phyloP scores from a whole-genome alignment of 2,329 filamentous ascomycete genomes.

The Cyphellophora attinorum region DNA sequence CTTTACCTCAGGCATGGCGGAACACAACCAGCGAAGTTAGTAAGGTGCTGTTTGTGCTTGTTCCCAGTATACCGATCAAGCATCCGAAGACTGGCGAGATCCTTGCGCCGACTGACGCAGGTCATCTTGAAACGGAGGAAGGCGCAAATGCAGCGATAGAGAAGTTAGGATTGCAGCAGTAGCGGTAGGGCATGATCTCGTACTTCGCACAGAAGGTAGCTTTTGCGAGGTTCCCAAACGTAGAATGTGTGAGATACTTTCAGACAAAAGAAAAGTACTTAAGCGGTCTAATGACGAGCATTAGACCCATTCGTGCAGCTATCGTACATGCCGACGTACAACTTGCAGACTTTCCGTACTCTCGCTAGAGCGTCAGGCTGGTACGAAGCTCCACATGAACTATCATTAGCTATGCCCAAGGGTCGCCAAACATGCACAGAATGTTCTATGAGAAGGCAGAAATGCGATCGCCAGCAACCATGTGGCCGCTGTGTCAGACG shows the following conservation, averaged over 20 bases:
- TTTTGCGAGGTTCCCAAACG: too few species aligned
- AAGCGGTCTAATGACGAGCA: too few species aligned
- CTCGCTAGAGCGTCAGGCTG: too few species aligned
- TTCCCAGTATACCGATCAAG: slow-evolving; percentile 11
- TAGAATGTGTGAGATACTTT: too few species aligned
- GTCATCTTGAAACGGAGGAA: slow-evolving; percentile 6
- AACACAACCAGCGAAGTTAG: slow-evolving; percentile 12
- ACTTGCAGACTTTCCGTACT: too few species aligned
- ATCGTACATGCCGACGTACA: neutral
- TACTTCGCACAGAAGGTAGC: too few species aligned
- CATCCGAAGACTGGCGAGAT: slow-evolving; percentile 12
- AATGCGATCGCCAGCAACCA: slow-evolving; percentile 31
- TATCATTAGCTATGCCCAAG: slow-evolving; percentile 11
- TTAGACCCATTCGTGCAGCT: neutral
- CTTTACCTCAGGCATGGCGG: slow-evolving; percentile 11
- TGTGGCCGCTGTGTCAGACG: slow-evolving; percentile 32
- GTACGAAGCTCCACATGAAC: too few species aligned
- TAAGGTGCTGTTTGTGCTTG: slow-evolving; percentile 17
- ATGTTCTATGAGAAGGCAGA: slow-evolving; percentile 19
- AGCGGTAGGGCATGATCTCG: too few species aligned
- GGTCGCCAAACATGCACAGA: slow-evolving; percentile 19
- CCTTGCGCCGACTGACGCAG: slow-evolving; percentile 7
- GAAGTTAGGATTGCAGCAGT: too few species aligned
- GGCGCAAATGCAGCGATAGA: neutral
- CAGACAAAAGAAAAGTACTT: too few species aligned